Conservation (phyloP, 805 yeast species). For the Ogataea paradorogensis region DNA sequence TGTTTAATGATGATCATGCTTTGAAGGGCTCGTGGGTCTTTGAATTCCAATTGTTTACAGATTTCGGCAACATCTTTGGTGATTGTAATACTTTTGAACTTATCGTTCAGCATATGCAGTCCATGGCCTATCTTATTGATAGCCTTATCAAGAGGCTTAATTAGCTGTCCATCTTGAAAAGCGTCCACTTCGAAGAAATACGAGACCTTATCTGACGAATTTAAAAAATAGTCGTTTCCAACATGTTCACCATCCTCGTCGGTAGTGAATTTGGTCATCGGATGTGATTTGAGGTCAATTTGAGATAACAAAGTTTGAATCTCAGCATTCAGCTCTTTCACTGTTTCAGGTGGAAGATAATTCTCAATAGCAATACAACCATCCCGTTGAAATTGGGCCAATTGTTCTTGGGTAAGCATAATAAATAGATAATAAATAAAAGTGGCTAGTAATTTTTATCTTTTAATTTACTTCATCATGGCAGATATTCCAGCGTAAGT, state of each 20-base stretch:
- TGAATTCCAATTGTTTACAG: conserved; percentile 49
- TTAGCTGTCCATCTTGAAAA: conserved; percentile 48
- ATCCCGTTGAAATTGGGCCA: conserved; percentile 45
- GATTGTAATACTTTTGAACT: conserved; percentile 51
- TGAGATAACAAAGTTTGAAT: conserved; percentile 44
- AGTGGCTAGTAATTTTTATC: background rate
- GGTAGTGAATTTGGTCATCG: conserved; percentile 69
- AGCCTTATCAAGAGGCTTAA: conserved; percentile 51
- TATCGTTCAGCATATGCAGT: conserved; percentile 53
- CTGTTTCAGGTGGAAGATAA: conserved; percentile 46
- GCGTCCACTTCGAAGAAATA: conserved; percentile 75
- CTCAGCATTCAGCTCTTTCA: conserved; percentile 38
- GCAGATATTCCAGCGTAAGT: conserved; percentile 39
- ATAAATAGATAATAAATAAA: background rate
- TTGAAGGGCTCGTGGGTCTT: conserved; percentile 71
- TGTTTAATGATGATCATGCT: conserved; percentile 80
- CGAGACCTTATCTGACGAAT: conserved; percentile 64
- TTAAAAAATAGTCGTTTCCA: conserved; percentile 70
- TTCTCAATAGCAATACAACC: conserved; percentile 62
- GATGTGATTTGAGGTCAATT: conserved; percentile 57
- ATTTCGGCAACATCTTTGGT: conserved; percentile 48
- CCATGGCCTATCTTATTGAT: conserved; percentile 82
- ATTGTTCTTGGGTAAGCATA: conserved; percentile 45
- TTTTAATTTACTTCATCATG: conserved; percentile 21
- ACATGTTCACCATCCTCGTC: conserved; percentile 50